These are phyloP conservation scores for Coniochaeta prunicola DNA, from an alignment of 2,329 filamentous ascomycete species.

Conservation along the genomic window DNA sequence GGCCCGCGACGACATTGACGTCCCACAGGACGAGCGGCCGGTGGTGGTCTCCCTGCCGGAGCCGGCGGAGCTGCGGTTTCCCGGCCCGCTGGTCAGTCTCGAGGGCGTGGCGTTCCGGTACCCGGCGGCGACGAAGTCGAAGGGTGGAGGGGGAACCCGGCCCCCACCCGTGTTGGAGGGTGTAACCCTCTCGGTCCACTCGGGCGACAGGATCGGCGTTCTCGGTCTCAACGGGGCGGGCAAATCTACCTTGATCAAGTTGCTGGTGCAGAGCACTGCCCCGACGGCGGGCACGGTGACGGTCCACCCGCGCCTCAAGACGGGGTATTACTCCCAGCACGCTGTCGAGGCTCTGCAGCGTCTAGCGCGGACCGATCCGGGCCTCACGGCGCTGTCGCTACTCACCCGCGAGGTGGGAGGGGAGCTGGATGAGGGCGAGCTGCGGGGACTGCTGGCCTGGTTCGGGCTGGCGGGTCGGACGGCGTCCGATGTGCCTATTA, in stretches of 20 bases:
- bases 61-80: conserved; percentile 65
- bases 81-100: conserved; percentile 63
- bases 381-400: conserved; percentile 57
- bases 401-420: conserved; percentile 48
- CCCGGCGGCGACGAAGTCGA: conserved; percentile 20
- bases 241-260: conserved; percentile 70
- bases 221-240: conserved; percentile 75
- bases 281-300: conserved; percentile 56
- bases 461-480: conserved; percentile 64
- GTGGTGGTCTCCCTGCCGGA: conserved; percentile 53
- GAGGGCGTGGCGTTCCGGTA: conserved; percentile 66
- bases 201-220: conserved; percentile 68
- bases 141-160: conserved; percentile 12
- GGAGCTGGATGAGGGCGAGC: conserved; percentile 56
- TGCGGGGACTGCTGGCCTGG: conserved; percentile 58
- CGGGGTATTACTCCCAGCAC: conserved; percentile 77
- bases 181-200: conserved; percentile 61
- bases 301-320: conserved; percentile 59
- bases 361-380: conserved; percentile 37
- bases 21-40: conserved; percentile 55
- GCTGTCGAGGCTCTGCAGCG: conserved; percentile 62
- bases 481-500: conserved; percentile 66
- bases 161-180: conserved; percentile 46
- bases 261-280: conserved; percentile 54
- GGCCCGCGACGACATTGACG: conserved; percentile 60